phyloP scores from a whole-genome alignment of 2,329 filamentous ascomycete species.

The Pseudovirgaria hyperparasitica region DNA sequence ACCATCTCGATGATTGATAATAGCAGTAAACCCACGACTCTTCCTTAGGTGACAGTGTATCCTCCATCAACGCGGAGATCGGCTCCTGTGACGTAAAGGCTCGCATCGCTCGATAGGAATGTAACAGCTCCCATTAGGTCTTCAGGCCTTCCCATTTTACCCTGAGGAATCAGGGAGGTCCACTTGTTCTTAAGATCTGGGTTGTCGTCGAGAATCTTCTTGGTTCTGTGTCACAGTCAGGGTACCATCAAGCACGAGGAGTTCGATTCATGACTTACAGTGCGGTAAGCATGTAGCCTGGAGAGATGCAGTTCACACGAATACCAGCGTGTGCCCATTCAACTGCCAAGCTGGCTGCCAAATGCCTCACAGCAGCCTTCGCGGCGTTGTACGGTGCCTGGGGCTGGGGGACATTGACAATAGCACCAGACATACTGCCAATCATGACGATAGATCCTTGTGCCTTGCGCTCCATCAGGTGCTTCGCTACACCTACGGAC shows the following conservation, averaged over 20 bases:
- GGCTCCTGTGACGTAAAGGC: slow-evolving; percentile 38
- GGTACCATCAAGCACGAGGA: neutral
- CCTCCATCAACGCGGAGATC: slow-evolving; percentile 76
- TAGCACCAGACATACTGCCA: slow-evolving; percentile 84
- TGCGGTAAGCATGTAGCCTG: slow-evolving; percentile 92
- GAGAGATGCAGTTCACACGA: slow-evolving; percentile 88
- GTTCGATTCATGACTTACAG: slow-evolving; percentile 46
- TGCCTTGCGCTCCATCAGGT: slow-evolving; percentile 70
- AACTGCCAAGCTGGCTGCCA: slow-evolving; percentile 77
- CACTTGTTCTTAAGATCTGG: slow-evolving; percentile 81
- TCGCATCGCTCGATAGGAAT: slow-evolving; percentile 70
- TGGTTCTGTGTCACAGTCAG: slow-evolving; percentile 47
- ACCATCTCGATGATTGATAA: too few species aligned
- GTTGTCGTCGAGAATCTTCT: slow-evolving; percentile 90
- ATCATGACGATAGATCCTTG: slow-evolving; percentile 86
- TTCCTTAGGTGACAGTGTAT: slow-evolving; percentile 61
- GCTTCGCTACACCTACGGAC: slow-evolving; percentile 70
- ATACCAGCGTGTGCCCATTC: slow-evolving; percentile 87
- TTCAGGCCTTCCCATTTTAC: slow-evolving; percentile 83
- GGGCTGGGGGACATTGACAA: slow-evolving; percentile 91
- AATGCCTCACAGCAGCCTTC: slow-evolving; percentile 82
- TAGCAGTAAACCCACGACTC: too few species aligned
- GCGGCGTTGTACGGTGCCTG: slow-evolving; percentile 88
- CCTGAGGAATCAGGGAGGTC: slow-evolving; percentile 83
- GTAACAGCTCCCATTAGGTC: slow-evolving; percentile 90